Evolutionary conservation across 2,329 filamentous ascomycete species (phyloP).

Genomic region (Tricladium varicosporioides): DNA sequence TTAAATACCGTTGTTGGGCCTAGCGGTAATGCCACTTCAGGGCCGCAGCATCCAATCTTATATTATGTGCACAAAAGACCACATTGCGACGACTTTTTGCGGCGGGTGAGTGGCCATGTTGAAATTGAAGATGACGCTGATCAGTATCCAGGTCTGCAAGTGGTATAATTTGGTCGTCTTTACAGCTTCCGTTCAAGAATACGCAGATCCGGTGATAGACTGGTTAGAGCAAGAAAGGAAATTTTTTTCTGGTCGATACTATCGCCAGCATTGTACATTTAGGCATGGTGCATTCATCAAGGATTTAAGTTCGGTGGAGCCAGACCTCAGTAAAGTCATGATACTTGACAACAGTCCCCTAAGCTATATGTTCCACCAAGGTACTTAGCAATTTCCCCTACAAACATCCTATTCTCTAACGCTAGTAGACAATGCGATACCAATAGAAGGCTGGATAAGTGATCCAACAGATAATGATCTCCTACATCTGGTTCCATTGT

Average conservation of each 20-base stretch:
- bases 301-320: conserved; percentile 92
- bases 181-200: conserved; percentile 96
- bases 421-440: conserved; percentile 87
- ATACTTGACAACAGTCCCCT: conserved; percentile 98
- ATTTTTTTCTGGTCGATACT: conserved; percentile 91
- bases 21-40: conserved; percentile 63
- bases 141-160: conserved; percentile 69
- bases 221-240: conserved; percentile 97
- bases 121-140: conserved; percentile 17
- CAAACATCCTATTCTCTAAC: conserved; percentile 3
- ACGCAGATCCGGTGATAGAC: conserved; percentile 97
- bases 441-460: conserved; percentile 98
- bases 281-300: conserved; percentile 97
- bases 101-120: conserved; percentile 56
- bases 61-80: conserved; percentile 99
- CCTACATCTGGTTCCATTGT: conserved; percentile 84
- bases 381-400: conserved; percentile 46
- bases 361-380: conserved; percentile 98
- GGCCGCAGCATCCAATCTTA: conserved; percentile 90
- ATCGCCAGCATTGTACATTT: conserved; percentile 95
- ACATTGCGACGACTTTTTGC: conserved; percentile 93
- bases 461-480: conserved; percentile 97
- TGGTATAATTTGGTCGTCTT: conserved; percentile 99
- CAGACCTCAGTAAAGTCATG: conserved; percentile 96
- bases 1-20: conserved; percentile 70